Evolutionary conservation across 345 rosid genomes (phyloP), one percentile per base, ranked within the genome.

Genomic region (Euphorbia pulcherrima): DNA sequence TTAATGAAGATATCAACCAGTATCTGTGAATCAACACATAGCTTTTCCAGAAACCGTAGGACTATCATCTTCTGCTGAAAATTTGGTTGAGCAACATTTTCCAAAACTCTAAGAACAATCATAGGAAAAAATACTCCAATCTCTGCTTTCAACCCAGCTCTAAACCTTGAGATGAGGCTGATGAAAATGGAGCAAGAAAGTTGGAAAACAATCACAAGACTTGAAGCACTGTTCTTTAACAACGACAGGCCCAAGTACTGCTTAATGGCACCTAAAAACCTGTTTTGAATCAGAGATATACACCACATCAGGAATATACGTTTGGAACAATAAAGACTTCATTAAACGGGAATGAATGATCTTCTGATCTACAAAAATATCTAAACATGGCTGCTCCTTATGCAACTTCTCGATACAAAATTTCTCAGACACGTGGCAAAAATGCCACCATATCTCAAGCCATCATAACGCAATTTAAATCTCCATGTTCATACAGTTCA

Each of bases 111-210:
- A 50, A 92, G 88, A 67, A 95, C 97, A 76, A 95, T 95, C 99
- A 95, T 95, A 39, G 97, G 99, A 76, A 95, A 95, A 81, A 95
- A 95, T 9, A 95, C 99, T 74, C 99, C 99, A 76, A 95, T 95
- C 87, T 95, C 97, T 67, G 99, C 99, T 86, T 95, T 92, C 78
- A 95, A 74, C 78, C 99, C 97, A 70, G 97, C 97, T 77, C 97
- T 90, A 80, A 95, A 95, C 75, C 97, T 88, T 44, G 97, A 90
- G 54, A 95, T 97, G 65, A 92, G 84, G 78, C 99, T 95, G 73
- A 95, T 90, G 74, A 95, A 92, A 78, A 95, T 95, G 75, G 99
- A 95, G 87, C 99, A 95, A 71, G 99, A 95, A 81, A 95, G 97
- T 87, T 95, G 99, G 87, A 92, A 95, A 78, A 95, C 83, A 70